Base-by-base conservation (phyloP, 805 yeast genomes). In the Metschnikowia similis region DNA sequence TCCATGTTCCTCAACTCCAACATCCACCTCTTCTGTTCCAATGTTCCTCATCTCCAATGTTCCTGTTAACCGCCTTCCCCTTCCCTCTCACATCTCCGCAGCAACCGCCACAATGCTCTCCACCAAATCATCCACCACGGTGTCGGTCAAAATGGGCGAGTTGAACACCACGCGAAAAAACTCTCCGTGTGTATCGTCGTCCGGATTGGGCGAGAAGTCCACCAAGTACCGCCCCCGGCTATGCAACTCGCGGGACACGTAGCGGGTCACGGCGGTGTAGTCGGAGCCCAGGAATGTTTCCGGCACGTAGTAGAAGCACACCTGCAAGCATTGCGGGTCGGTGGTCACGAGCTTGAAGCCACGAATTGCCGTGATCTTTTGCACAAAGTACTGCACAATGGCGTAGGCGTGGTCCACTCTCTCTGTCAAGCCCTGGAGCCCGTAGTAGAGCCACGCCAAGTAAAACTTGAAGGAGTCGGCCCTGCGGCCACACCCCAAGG, bases 401-500 rank as follows among this genome's bases (percentile, higher is more conserved):
- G 70, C 75, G 60, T 72, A 85, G 0, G 95, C 92, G 61, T 87
- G 91, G 58, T 88, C 86, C 5, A 89, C 77, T 38, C 96, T 71
- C 42, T 71, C 62, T 31, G 69, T 81, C 57, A 83, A 85, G 0
- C 96, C 96, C 35, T 65, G 58, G 3, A 70, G 66, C 3, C 96
- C 96, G 59, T 84, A 89, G 72, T 85, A 89, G 51, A 84, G 71
- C 96, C 96, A 88, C 1, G 87, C 82, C 62, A 89, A 64, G 64
- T 85, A 88, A 59, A 89, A 74, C 66, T 88, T 88, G 64, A 88
- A 70, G 3, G 92, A 80, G 64, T 89, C 96, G 0, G 94, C 82
- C 48, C 96, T 76, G 57, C 96, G 79, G 11, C 96, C 96, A 64
- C 96, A 88, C 8, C 95, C 96, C 91, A 89, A 84, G 2, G 96